These are phyloP conservation scores for Candida sanyaensis DNA, from an alignment of 1,139 yeast genomes.

Conservation along the genomic window DNA sequence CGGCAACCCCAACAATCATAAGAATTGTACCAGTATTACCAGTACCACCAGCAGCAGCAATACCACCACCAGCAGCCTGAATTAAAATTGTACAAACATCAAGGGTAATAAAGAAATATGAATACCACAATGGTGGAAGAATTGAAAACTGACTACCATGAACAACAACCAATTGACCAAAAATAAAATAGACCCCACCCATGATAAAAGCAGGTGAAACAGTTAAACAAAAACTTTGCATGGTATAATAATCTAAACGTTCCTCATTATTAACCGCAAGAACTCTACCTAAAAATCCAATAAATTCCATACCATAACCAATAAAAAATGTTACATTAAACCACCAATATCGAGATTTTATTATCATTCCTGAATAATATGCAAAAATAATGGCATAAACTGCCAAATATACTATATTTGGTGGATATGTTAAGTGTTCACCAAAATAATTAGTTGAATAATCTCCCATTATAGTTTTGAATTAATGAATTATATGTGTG, in stretches of 20 bases:
- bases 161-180: slow-evolving; percentile 70
- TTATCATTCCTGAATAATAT: slow-evolving; percentile 20
- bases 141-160: slow-evolving; percentile 63
- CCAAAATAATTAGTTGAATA: slow-evolving; percentile 22
- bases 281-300: slow-evolving; percentile 72
- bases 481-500: too few relatives aligned
- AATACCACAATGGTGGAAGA: slow-evolving; percentile 71
- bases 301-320: slow-evolving; percentile 36
- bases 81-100: slow-evolving; percentile 70
- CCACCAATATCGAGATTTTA: slow-evolving; percentile 29
- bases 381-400: slow-evolving; percentile 27
- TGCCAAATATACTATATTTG: slow-evolving; percentile 32
- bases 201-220: slow-evolving; percentile 84
- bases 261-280: slow-evolving; percentile 36
- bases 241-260: slow-evolving; percentile 46
- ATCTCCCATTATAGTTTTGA: too few relatives aligned
- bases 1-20: slow-evolving; percentile 79
- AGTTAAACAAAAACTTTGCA: slow-evolving; percentile 70
- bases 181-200: slow-evolving; percentile 79
- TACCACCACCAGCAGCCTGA: slow-evolving; percentile 82
- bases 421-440: slow-evolving; percentile 24
- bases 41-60: slow-evolving; percentile 57
- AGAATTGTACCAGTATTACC: slow-evolving; percentile 60
- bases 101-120: slow-evolving; percentile 62
- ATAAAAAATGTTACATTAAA: slow-evolving; percentile 31